Conservation (phyloP, 139 green algal genomes). For the Diplosphaera chodatii region DNA sequence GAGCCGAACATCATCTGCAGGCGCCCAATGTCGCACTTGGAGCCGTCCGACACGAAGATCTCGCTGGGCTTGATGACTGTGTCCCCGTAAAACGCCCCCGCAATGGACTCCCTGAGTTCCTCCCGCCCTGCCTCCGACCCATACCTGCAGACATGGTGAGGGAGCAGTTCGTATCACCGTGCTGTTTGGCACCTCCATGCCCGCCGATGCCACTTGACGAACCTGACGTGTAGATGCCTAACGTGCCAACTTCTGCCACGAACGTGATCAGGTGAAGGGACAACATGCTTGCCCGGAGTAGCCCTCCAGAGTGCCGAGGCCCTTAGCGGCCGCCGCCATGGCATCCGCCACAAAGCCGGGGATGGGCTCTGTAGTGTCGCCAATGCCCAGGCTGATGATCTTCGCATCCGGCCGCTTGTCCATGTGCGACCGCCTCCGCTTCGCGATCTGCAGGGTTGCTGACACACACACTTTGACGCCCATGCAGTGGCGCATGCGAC, state of each 20-base stretch:
- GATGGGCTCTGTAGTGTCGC: conserved; percentile 98
- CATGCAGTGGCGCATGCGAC: too few relatives aligned
- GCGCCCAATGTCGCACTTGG: conserved; percentile 97
- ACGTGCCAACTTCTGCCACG: too few relatives aligned
- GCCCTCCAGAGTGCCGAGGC: conserved; percentile 83
- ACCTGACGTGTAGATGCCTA: too few relatives aligned
- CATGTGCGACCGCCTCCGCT: conserved; percentile 82
- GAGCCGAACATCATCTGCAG: conserved; percentile 82
- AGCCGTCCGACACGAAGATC: conserved; percentile 96
- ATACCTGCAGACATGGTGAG: too few relatives aligned
- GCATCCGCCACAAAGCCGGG: conserved; percentile 76
- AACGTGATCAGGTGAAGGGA: too few relatives aligned
- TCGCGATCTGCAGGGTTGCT: conserved; percentile 82
- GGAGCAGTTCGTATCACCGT: too few relatives aligned
- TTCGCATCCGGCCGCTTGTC: conserved; percentile 88
- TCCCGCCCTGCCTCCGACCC: conserved; percentile 88
- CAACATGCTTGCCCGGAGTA: conserved; percentile 94
- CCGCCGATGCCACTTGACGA: too few relatives aligned
- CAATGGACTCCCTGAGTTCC: conserved; percentile 74
- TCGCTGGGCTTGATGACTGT: conserved; percentile 63
- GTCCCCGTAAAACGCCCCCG: conserved; percentile 70
- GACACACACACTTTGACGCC: neutral
- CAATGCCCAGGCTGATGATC: conserved; percentile 96
- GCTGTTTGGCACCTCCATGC: too few relatives aligned
- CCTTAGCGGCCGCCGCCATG: conserved; percentile 71